Base-by-base conservation (phyloP, 2,329 filamentous ascomycete species). In the Lecanicillium sp. region DNA sequence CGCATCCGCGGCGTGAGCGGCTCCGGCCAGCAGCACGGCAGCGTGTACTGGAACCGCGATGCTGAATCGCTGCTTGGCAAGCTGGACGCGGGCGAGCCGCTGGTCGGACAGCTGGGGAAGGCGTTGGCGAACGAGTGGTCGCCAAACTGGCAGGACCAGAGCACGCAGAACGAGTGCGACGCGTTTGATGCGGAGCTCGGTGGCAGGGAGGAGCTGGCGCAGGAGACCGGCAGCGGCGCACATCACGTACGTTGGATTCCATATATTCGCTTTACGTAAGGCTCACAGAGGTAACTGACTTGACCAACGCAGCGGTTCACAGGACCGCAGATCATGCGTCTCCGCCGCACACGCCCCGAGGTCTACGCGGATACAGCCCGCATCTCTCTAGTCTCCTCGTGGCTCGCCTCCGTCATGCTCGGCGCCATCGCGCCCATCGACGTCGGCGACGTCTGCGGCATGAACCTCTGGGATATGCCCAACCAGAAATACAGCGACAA, bases 141-240 rank as follows among this genome's bases (percentile, higher is more conserved):
- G 55, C 93, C 93, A 7, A 98, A 97, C 66, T 98, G 93, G 93
- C 93, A 97, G 69, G 93, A 98, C 65, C 86, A 90, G 52, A 95
- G 90, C 68, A 97, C 93, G 2, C 90, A 96, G 70, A 75, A 75
- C 55, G 87, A 98, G 69, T 96, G 90, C 62, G 90, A 96, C 63
- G 75, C 79, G 54, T 97, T 97, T 61, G 90, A 97, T 64, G 76
- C 71, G 5, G 72, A 74, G 45, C 69, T 96, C 7, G 87, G 86
- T 1, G 73, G 73, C 6, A 72, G 79, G 2, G 76, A 84, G 58
- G 74, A 76, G 53, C 69, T 98, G 57, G 93, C 93, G 0, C 68
- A 84, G 44, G 81, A 79, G 17, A 96, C 93, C 9, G 93, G 93
- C 24, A 96, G 91, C 63, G 86, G 90, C 56, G 93, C 93, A 3